Conservation (phyloP, 192 early-diverging fungal genomes). For the Entomortierella parvispora region DNA sequence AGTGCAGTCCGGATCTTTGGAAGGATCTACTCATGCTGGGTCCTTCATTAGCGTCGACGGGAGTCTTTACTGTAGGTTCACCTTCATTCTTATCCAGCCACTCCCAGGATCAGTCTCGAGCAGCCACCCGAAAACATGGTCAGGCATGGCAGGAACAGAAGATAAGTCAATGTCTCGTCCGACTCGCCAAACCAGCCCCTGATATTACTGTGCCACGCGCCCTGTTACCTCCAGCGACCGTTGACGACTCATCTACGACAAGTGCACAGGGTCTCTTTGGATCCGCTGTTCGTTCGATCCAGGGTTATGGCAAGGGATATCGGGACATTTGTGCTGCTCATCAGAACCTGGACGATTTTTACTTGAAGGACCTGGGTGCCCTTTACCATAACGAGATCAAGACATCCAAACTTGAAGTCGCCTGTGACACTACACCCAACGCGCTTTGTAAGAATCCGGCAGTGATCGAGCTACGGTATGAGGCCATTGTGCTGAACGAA, state of each 20-base stretch:
- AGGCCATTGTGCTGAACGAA: conserved; percentile 40
- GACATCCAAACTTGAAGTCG: conserved; percentile 35
- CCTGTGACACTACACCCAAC: conserved; percentile 52
- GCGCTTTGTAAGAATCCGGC: conserved; percentile 47
- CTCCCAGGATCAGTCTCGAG: conserved; percentile 14
- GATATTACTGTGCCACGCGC: conserved; percentile 7
- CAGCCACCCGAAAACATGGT: conserved; percentile 26
- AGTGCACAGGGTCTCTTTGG: conserved; percentile 41
- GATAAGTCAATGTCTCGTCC: conserved; percentile 30
- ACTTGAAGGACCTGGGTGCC: conserved; percentile 40
- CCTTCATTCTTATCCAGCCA: conserved; percentile 4
- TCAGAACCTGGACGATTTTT: conserved; percentile 38
- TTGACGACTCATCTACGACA: background rate
- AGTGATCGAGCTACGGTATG: conserved; percentile 36
- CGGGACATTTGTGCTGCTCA: conserved; percentile 23
- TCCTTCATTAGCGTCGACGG: background rate
- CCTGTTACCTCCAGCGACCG: background rate
- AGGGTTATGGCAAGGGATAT: conserved; percentile 28
- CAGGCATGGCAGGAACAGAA: conserved; percentile 47
- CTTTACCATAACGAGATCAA: conserved; percentile 53
- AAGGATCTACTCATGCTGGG: conserved; percentile 39
- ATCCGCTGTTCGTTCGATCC: conserved; percentile 8
- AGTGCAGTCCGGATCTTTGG: conserved; percentile 46
- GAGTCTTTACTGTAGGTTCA: conserved; percentile 9
- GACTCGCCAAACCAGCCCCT: conserved; percentile 17